Evolutionary conservation across 2,329 filamentous ascomycete species (phyloP).

Genomic region (Colletotrichum sp.): DNA sequence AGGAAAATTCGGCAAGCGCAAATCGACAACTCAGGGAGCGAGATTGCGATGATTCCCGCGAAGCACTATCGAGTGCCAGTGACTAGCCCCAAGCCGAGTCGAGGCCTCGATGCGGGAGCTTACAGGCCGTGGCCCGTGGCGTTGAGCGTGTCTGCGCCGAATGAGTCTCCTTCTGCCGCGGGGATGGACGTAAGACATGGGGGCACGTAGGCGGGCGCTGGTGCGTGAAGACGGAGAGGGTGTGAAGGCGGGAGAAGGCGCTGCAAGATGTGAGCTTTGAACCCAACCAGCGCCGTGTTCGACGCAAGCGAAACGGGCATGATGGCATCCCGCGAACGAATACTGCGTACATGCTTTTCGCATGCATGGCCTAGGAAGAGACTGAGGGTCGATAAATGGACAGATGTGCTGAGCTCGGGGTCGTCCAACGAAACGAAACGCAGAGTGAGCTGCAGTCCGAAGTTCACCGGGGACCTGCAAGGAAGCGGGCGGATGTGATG

Average conservation of each 20-base stretch:
- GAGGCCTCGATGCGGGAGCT: not conserved
- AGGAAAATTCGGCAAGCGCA: not conserved
- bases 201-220: not conserved
- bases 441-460: slow-evolving; percentile 7
- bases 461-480: not conserved
- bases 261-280: not conserved
- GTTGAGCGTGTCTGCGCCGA: not conserved
- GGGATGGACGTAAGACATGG: not conserved
- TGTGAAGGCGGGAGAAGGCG: not conserved
- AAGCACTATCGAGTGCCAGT: not conserved
- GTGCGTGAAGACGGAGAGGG: not conserved
- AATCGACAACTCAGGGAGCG: not conserved
- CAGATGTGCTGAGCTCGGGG: not conserved
- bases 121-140: not conserved
- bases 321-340: not conserved
- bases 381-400: not conserved
- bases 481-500: not conserved
- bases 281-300: not conserved
- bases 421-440: slow-evolving; percentile 5
- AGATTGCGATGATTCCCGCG: not conserved
- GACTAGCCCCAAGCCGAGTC: not conserved
- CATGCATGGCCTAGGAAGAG: not conserved
- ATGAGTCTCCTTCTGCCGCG: not conserved
- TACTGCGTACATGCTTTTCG: not conserved
- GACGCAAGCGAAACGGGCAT: not conserved